Percentiles rank a stretch among this genome's conserved stretches.
Evolutionary conservation across 2,329 filamentous ascomycete genomes (phyloP).

Genomic region (Penicillium brevicompactum): DNA sequence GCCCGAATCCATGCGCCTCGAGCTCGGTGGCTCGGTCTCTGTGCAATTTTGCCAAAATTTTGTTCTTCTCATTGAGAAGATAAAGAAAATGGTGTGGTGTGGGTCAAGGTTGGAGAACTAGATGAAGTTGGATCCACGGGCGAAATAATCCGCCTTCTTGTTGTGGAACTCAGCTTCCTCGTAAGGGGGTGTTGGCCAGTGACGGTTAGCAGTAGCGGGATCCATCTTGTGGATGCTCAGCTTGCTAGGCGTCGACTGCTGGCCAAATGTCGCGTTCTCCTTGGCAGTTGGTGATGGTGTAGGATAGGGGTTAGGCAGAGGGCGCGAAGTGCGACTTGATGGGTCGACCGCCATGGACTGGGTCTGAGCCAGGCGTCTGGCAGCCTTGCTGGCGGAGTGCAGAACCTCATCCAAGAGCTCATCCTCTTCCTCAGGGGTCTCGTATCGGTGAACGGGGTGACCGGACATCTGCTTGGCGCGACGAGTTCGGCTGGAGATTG

Average conservation of each 20-base stretch:
- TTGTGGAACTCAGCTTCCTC: constrained; percentile 91
- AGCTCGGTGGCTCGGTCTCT: constrained; percentile 21
- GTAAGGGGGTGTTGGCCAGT: constrained; percentile 95
- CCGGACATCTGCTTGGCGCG: constrained; percentile 70
- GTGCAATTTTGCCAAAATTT: constrained; percentile 27
- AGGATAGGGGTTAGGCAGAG: constrained; percentile 59
- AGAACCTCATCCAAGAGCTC: constrained; percentile 91
- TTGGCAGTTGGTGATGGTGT: constrained; percentile 80
- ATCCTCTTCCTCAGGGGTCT: constrained; percentile 94
- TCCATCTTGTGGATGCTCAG: constrained; percentile 64
- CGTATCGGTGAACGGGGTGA: constrained; percentile 80
- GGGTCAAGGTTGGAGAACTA: constrained; percentile 28
- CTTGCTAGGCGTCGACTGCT: constrained; percentile 54
- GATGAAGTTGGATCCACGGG: constrained; percentile 56
- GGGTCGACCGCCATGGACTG: constrained; percentile 46
- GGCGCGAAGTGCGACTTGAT: constrained; percentile 54
- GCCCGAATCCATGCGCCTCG: constrained; percentile 35
- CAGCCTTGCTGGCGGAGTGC: constrained; percentile 72
- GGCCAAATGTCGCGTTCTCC: constrained; percentile 75
- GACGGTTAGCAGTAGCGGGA: constrained; percentile 58
- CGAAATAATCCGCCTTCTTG: constrained; percentile 78
- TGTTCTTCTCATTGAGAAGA: constrained; percentile 10
- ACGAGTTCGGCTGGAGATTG: constrained; percentile 77
- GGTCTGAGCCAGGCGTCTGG: constrained; percentile 65
- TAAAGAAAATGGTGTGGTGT: constrained; percentile 16